Evolutionary conservation across 2,329 filamentous ascomycete genomes (phyloP), one percentile per base, ranked within the genome.

Genomic region (Alternaria triticimaculans): DNA sequence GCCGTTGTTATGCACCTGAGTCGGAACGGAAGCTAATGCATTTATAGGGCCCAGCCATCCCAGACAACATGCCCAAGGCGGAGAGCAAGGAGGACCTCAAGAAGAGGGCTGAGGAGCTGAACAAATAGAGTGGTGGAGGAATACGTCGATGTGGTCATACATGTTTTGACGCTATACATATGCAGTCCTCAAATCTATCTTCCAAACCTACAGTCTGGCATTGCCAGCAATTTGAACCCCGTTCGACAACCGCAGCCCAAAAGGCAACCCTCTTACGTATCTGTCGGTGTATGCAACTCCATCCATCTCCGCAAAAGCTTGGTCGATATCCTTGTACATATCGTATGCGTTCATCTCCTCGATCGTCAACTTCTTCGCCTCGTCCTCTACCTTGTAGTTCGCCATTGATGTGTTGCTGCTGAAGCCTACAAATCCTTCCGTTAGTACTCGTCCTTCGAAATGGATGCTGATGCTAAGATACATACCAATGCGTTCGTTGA

Each of bases 311-410:
- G 66, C 61, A n/a, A 64, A 59, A 9, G 58, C 64, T 12, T 69
- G 45, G 2, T 71, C 68, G 4, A 73, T 58, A 26, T 73, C 68
- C 37, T 67, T 68, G 55, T 71, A 70, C 70, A 72, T 71, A 15
- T 51, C 49, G 3, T 51, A 51, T 2, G 26, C 82, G 63, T 91
- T 91, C 88, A 91, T 90, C 75, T 91, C 89, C 66, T 90, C 88
- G 54, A 91, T 90, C 0, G 89, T 91, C 30, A 91, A 72, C 65
- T 89, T 89, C 50, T 87, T 84, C 67, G 82, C 85, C 69, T 88
- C 84, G 55, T 90, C 85, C 65, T 87, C 84, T 0, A 91, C 89
- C 71, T 87, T 88, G 78, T 91, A 91, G 0, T 83, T 84, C 0
- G 84, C 76, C 14, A 80, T 85, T 43, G 84, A 69, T 26, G 84